These are phyloP conservation scores for Metarhizium robertsii DNA, from an alignment of 2,329 filamentous ascomycete species.

Conservation along the genomic window DNA sequence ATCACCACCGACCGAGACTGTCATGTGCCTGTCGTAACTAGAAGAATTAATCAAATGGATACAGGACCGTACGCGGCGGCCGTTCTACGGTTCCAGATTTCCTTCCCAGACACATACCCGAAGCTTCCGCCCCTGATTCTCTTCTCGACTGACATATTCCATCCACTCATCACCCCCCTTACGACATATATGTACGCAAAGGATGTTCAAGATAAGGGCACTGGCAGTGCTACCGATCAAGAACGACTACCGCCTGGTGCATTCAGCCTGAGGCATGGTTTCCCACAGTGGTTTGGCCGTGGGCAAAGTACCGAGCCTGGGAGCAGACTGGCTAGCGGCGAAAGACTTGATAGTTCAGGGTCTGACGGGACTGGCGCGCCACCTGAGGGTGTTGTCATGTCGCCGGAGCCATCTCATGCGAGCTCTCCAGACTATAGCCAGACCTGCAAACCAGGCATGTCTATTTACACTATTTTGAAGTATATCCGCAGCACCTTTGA, in stretches of 20 bases:
- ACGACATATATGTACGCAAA: constrained; percentile 94
- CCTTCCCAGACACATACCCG: constrained; percentile 76
- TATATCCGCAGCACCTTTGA: constrained; percentile 82
- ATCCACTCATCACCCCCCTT: constrained; percentile 82
- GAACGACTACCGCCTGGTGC: constrained; percentile 79
- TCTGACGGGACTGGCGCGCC: constrained; percentile 13
- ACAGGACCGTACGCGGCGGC: constrained; percentile 82
- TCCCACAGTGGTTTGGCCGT: constrained; percentile 79
- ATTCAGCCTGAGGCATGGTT: constrained; percentile 84
- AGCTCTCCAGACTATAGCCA: constrained; percentile 29
- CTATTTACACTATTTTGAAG: constrained; percentile 59
- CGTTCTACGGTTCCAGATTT: constrained; percentile 81
- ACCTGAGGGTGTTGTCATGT: constrained; percentile 14
- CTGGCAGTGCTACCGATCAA: constrained; percentile 74
- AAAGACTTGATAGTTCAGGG: constrained; percentile 19
- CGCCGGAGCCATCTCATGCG: constrained; percentile 19
- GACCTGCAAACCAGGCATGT: constrained; percentile 33
- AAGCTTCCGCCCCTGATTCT: constrained; percentile 71
- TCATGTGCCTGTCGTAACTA: background rate
- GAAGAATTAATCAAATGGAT: background rate
- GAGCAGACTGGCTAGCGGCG: constrained; percentile 33
- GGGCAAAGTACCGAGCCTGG: constrained; percentile 31
- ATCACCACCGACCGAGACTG: background rate
- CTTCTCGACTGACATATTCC: constrained; percentile 89
- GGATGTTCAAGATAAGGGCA: constrained; percentile 63